Conservation (phyloP, 345 rosid genomes). For the Carallia brachiata region DNA sequence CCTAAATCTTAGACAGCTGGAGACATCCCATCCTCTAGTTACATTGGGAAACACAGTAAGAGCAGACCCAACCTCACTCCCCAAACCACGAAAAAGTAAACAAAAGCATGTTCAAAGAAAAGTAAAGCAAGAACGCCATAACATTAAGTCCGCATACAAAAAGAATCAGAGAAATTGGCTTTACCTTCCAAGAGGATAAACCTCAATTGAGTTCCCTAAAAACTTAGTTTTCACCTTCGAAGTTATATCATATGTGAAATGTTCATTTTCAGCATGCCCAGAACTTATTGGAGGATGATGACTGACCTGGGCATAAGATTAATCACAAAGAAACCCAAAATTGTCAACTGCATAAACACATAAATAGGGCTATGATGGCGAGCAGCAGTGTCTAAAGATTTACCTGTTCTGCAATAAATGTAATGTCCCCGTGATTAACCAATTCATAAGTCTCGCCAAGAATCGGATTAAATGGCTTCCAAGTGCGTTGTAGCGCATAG, state of each 20-base stretch:
- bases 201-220: slow-evolving; percentile 71
- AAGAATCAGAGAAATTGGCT: background rate
- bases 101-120: background rate
- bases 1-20: no score
- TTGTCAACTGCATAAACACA: background rate
- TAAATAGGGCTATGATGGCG: background rate
- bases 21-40: no score
- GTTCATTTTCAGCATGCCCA: slow-evolving; percentile 89
- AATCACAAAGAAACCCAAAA: slow-evolving; percentile 1
- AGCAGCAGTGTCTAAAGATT: background rate
- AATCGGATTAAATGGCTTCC: slow-evolving; percentile 98
- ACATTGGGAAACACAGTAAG: no score
- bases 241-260: slow-evolving; percentile 73
- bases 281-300: slow-evolving; percentile 98
- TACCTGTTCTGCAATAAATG: slow-evolving; percentile 89
- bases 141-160: background rate
- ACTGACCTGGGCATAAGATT: slow-evolving; percentile 51
- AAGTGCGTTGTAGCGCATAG: slow-evolving; percentile 73
- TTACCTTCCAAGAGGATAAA: slow-evolving; percentile 79
- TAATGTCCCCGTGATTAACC: slow-evolving; percentile 70
- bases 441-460: slow-evolving; percentile 94
- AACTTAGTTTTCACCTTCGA: slow-evolving; percentile 89
- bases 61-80: no score
- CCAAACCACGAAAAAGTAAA: no score
- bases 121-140: background rate